These are phyloP conservation scores for Microdochium nivale DNA, from an alignment of 2,329 filamentous ascomycete genomes.

Conservation along the genomic window DNA sequence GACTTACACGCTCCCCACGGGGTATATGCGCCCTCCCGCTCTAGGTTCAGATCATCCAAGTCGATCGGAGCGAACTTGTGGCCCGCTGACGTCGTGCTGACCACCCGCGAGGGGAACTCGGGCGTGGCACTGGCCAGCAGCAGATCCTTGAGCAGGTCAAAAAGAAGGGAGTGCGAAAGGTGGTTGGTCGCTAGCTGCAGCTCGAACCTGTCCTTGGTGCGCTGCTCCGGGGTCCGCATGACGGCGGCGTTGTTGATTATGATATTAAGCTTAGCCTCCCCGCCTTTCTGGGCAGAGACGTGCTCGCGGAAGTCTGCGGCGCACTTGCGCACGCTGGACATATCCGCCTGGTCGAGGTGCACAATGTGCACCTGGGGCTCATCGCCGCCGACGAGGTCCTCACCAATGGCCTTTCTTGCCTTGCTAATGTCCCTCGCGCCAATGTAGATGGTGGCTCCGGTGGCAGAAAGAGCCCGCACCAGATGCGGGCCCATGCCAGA, in stretches of 20 bases:
- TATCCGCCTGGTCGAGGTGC: conserved; percentile 17
- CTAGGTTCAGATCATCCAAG: conserved; percentile 30
- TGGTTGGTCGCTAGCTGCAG: conserved; percentile 45
- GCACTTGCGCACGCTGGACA: conserved; percentile 22
- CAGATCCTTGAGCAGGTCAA: conserved; percentile 35
- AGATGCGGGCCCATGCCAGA: conserved; percentile 33
- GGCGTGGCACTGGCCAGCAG: conserved; percentile 32
- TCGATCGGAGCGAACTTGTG: conserved; percentile 26
- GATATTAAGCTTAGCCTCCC: conserved; percentile 11
- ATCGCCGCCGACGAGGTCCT: conserved; percentile 11
- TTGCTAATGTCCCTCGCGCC: conserved; percentile 31
- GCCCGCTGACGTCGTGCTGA: conserved; percentile 31
- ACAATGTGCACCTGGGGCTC: conserved; percentile 23
- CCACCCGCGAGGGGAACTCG: conserved; percentile 33
- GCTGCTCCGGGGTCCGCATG: conserved; percentile 24
- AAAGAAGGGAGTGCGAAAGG: conserved; percentile 44
- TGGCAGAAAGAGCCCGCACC: conserved; percentile 28
- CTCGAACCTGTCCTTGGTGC: conserved; percentile 39
- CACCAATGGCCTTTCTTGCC: conserved; percentile 18
- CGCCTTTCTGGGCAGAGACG: conserved; percentile 1
- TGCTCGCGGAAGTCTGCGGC: conserved; percentile 11
- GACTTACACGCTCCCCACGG: conserved; percentile 10
- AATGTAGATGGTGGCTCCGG: conserved; percentile 33
- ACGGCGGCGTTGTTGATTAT: conserved; percentile 37
- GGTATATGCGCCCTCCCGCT: conserved; percentile 19